Evolutionary conservation across 2,329 filamentous ascomycete genomes (phyloP).

Genomic region (Neopestalotiopsis rosae): DNA sequence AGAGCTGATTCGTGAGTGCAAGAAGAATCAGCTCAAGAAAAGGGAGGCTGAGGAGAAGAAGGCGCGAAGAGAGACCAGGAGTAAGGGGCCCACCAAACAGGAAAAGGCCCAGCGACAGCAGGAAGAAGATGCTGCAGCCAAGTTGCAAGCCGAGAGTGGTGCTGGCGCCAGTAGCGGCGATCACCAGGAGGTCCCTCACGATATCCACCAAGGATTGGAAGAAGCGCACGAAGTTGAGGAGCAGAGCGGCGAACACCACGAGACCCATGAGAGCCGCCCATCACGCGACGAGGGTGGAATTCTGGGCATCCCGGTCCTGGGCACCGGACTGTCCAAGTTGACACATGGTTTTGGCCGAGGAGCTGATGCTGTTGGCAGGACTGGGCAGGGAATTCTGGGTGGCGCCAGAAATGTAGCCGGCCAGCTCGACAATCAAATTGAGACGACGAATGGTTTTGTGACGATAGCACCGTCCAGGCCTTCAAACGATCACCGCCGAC

Average conservation of each 20-base stretch:
- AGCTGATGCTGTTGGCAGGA: constrained; percentile 45
- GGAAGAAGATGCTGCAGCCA: constrained; percentile 55
- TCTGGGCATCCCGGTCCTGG: constrained; percentile 37
- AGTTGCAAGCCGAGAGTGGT: constrained; percentile 53
- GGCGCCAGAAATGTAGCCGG: constrained; percentile 52
- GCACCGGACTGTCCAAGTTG: constrained; percentile 49
- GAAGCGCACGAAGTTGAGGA: constrained; percentile 33
- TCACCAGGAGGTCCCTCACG: constrained; percentile 59
- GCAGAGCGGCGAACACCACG: constrained; percentile 21
- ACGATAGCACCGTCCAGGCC: constrained; percentile 34
- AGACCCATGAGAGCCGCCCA: constrained; percentile 17
- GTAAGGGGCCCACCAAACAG: constrained; percentile 55
- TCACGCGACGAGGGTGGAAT: constrained; percentile 27
- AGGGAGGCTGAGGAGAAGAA: constrained; percentile 68
- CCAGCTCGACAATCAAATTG: constrained; percentile 57
- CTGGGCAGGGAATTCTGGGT: constrained; percentile 50
- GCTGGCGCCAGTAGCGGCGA: constrained; percentile 58
- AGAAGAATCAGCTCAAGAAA: constrained; percentile 78
- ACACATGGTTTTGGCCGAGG: constrained; percentile 56
- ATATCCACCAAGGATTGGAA: constrained; percentile 45
- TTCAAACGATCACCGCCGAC: constrained; percentile 33
- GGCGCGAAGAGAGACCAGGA: constrained; percentile 56
- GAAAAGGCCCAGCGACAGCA: constrained; percentile 54
- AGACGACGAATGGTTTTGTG: constrained; percentile 61
- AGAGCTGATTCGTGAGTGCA: constrained; percentile 78